Evolutionary conservation across 192 early-diverging fungal genomes (phyloP).

Genomic region (Coemansia sp.): DNA sequence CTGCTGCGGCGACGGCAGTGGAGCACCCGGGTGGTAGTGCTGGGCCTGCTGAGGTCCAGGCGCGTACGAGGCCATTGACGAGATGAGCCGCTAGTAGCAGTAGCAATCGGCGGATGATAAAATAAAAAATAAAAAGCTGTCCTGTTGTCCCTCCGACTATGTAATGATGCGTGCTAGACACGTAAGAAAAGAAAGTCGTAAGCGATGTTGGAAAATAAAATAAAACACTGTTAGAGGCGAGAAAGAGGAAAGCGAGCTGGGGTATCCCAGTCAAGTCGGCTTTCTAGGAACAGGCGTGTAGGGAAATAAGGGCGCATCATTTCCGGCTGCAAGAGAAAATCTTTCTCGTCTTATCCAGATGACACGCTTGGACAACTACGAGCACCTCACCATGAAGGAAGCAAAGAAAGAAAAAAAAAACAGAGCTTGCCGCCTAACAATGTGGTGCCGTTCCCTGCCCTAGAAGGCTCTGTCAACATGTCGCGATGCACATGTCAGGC

Average conservation of each 20-base stretch:
- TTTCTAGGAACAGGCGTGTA: neutral
- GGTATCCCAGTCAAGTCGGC: no score
- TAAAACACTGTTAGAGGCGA: neutral
- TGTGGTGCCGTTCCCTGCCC: neutral
- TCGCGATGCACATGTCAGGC: slow-evolving; percentile 1
- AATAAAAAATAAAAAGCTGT: neutral
- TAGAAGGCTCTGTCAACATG: neutral
- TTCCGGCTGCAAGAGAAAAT: neutral
- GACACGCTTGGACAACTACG: neutral
- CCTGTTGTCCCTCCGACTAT: neutral
- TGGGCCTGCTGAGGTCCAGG: slow-evolving; percentile 7
- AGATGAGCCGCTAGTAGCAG: neutral
- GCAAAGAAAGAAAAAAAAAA: slow-evolving; percentile 13
- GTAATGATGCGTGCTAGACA: neutral
- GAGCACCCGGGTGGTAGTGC: slow-evolving; percentile 4
- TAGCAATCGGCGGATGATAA: neutral
- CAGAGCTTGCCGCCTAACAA: neutral
- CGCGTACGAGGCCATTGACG: slow-evolving; percentile 11
- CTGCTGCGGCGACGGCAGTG: neutral
- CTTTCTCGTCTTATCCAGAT: neutral
- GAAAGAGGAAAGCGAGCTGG: neutral
- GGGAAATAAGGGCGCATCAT: neutral
- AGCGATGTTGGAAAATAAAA: neutral
- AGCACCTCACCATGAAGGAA: no score
- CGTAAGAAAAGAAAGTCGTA: neutral